Conservation (phyloP, 768 basidiomycete genomes). For the Sporobolomyces phaffii region DNA sequence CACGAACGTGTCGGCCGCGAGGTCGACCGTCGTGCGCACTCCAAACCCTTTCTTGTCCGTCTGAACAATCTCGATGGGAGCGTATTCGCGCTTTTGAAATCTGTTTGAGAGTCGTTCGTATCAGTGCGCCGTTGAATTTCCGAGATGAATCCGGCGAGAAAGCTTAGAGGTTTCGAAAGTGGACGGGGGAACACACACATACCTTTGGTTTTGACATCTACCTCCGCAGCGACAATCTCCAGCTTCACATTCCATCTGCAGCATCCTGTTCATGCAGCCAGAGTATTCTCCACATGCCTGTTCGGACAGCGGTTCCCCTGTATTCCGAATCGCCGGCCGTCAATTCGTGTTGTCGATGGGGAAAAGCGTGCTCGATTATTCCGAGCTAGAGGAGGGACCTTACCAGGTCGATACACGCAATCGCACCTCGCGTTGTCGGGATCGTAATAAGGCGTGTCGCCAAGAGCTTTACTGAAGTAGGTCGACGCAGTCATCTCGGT, state of each 20-base stretch:
- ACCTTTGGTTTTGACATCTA: conserved; percentile 92
- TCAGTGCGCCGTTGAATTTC: too few relatives aligned
- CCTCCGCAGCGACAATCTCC: conserved; percentile 77
- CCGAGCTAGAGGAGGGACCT: too few relatives aligned
- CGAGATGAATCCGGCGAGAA: too few relatives aligned
- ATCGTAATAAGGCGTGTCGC: conserved; percentile 42
- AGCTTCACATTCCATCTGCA: conserved; percentile 90
- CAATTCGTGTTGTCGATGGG: too few relatives aligned
- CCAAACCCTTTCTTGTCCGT: conserved; percentile 97
- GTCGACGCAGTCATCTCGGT: conserved; percentile 18
- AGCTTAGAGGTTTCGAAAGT: too few relatives aligned
- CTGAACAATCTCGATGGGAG: conserved; percentile 76
- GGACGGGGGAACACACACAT: conserved; percentile 40
- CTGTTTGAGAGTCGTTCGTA: conserved; percentile 53
- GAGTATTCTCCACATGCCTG: conserved; percentile 76
- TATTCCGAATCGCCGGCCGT: too few relatives aligned
- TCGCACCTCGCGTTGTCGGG: conserved; percentile 95
- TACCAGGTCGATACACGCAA: conserved; percentile 75
- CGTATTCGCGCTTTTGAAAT: conserved; percentile 80
- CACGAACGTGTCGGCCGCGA: conserved; percentile 66
- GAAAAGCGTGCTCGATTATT: too few relatives aligned
- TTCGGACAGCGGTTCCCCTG: conserved; percentile 59
- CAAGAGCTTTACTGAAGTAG: conserved; percentile 21
- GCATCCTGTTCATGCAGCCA: conserved; percentile 94
- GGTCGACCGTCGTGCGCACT: conserved; percentile 60